Evolutionary conservation across 352 stramenopile species (phyloP).

Genomic region (Phytopythium montanum): DNA sequence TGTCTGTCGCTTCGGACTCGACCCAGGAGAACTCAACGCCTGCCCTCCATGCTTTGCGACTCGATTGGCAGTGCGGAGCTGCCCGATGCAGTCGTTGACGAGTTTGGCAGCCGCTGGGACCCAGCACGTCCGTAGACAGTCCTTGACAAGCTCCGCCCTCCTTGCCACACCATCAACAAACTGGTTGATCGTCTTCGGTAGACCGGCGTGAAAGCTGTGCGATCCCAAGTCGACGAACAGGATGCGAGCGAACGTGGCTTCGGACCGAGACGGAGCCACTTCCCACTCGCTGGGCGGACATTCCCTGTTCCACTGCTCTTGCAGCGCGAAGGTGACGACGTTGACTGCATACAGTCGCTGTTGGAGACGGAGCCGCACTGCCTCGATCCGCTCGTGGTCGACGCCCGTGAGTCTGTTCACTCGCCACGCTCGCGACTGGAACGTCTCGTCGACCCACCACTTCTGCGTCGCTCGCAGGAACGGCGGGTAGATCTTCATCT

Average conservation of each 20-base stretch:
- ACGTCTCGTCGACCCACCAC: conserved; percentile 82
- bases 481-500: conserved; percentile 80
- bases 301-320: conserved; percentile 87
- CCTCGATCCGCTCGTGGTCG: conserved; percentile 35
- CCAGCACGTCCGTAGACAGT: conserved; percentile 84
- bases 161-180: conserved; percentile 84
- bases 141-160: conserved; percentile 79
- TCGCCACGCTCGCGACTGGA: conserved; percentile 71
- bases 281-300: conserved; percentile 70
- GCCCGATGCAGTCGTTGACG: conserved; percentile 60
- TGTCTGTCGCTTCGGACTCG: conserved; percentile 4
- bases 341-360: conserved; percentile 72
- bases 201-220: conserved; percentile 47
- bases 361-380: conserved; percentile 36
- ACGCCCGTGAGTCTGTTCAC: conserved; percentile 82
- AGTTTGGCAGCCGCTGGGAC: conserved; percentile 61
- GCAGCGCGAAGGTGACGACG: conserved; percentile 79
- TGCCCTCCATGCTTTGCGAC: background rate
- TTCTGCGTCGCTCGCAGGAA: conserved; percentile 80
- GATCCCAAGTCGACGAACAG: conserved; percentile 83
- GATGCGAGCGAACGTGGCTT: conserved; percentile 57
- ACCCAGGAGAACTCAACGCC: background rate
- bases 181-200: conserved; percentile 79
- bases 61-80: conserved; percentile 17
- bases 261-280: conserved; percentile 30